phyloP scores from a whole-genome alignment of 805 yeast genomes.

The Saccharomycopsis sp. region DNA sequence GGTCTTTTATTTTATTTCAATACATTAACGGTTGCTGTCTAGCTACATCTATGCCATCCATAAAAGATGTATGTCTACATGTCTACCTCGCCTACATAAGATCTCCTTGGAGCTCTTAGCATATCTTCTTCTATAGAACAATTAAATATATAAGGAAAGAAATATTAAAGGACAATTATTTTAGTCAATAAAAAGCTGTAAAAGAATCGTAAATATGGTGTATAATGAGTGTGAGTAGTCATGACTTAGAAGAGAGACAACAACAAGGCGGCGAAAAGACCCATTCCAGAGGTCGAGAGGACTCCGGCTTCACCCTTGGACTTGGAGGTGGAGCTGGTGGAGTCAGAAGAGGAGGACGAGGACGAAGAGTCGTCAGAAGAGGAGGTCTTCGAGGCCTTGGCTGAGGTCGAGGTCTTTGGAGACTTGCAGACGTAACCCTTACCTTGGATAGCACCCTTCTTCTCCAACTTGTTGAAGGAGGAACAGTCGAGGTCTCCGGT shows the following conservation, averaged over 20 bases:
- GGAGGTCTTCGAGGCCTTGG: constrained; percentile 29
- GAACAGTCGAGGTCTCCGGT: constrained; percentile 76
- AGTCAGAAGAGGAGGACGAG: constrained; percentile 34
- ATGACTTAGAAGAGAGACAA: neutral
- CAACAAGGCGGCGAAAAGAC: constrained; percentile 1
- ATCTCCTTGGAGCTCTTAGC: no score
- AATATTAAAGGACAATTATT: neutral
- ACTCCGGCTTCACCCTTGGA: neutral
- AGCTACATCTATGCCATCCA: no score
- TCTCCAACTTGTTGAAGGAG: constrained; percentile 63
- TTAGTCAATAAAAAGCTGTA: neutral
- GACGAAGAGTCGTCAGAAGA: constrained; percentile 27
- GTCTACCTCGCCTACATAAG: no score
- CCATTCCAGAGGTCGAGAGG: neutral
- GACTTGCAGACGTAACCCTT: constrained; percentile 73
- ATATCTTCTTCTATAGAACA: no score
- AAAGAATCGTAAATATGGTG: neutral
- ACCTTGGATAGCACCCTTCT: constrained; percentile 84
- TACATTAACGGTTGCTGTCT: no score
- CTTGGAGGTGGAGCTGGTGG: constrained; percentile 31
- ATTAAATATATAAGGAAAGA: neutral
- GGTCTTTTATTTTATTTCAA: no score
- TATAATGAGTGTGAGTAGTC: neutral
- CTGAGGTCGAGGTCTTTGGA: constrained; percentile 46
- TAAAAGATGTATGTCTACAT: no score